phyloP scores from a whole-genome alignment of 306 rosid species.

The Elaeagnus macrophylla region DNA sequence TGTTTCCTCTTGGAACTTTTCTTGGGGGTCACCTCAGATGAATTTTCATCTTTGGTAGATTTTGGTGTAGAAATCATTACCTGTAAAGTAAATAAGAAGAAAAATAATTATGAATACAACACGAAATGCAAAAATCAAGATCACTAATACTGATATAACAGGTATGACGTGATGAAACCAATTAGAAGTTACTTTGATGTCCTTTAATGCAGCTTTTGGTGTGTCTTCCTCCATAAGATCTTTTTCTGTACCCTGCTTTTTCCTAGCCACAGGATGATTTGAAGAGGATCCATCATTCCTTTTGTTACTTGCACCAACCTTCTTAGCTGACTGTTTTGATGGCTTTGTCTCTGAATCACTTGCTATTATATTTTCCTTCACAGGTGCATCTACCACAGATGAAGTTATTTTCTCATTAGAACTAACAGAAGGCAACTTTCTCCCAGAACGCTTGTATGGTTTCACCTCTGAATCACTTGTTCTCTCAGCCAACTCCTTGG shows the following conservation, averaged over 20 bases:
- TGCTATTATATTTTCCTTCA: constrained; percentile 37
- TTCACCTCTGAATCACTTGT: constrained; percentile 55
- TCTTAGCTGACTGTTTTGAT: constrained; percentile 45
- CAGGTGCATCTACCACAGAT: constrained; percentile 26
- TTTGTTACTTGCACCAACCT: constrained; percentile 37
- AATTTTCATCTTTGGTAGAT: constrained; percentile 36
- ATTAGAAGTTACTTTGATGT: constrained; percentile 36
- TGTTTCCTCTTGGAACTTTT: constrained; percentile 62
- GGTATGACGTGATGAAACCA: not conserved
- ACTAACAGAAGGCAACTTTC: constrained; percentile 27
- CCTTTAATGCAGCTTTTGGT: constrained; percentile 34
- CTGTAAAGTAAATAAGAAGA: constrained; percentile 26
- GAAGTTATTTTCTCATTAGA: constrained; percentile 40
- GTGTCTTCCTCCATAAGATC: constrained; percentile 25
- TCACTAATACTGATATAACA: not conserved
- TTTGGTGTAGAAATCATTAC: constrained; percentile 38
- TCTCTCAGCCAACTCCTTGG: constrained; percentile 41
- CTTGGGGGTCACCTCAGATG: constrained; percentile 45
- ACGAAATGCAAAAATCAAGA: not conserved
- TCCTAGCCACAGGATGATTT: constrained; percentile 44
- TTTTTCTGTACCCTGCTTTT: constrained; percentile 37
- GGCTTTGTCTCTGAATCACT: constrained; percentile 44
- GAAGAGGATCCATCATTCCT: constrained; percentile 36
- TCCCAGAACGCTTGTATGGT: constrained; percentile 31
- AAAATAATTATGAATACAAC: constrained; percentile 1